Evolutionary conservation across 2,329 filamentous ascomycete species (phyloP).

Genomic region (Penicillium capsulatum): DNA sequence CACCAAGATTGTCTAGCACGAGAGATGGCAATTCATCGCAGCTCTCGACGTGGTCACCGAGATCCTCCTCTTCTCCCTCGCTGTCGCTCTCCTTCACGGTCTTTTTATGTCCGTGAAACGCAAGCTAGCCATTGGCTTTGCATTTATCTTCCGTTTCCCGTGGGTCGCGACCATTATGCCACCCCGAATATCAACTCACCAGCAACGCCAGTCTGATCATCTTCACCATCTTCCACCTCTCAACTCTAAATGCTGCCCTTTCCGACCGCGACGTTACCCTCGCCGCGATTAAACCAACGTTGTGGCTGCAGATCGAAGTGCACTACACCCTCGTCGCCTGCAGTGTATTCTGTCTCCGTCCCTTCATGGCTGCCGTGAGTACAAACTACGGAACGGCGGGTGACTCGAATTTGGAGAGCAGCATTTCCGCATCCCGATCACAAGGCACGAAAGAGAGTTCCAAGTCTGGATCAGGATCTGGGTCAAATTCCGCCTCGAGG

Average conservation of each 20-base stretch:
- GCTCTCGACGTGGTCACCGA: constrained; percentile 37
- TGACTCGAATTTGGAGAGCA: constrained; percentile 27
- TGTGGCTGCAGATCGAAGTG: constrained; percentile 38
- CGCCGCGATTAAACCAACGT: constrained; percentile 29
- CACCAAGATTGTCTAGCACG: constrained; percentile 15
- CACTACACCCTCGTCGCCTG: constrained; percentile 36
- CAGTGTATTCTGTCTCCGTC: constrained; percentile 36
- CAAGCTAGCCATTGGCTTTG: constrained; percentile 31
- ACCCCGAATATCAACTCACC: no score
- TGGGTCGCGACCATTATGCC: constrained; percentile 27
- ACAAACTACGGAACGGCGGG: constrained; percentile 36
- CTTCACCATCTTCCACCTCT: constrained; percentile 36
- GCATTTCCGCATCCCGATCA: constrained; percentile 19
- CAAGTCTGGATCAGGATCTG: constrained; percentile 12
- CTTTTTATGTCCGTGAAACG: constrained; percentile 33
- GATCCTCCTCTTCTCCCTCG: constrained; percentile 29
- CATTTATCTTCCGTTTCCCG: constrained; percentile 37
- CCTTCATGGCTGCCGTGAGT: constrained; percentile 37
- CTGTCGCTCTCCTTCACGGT: constrained; percentile 27
- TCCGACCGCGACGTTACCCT: constrained; percentile 35
- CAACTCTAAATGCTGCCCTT: constrained; percentile 27
- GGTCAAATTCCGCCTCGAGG: constrained; percentile 12
- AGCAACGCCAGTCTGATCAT: constrained; percentile 39
- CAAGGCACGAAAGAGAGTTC: constrained; percentile 16
- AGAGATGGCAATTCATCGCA: constrained; percentile 35